Evolutionary conservation across 1,284 basidiomycete species (phyloP), one percentile per base, ranked within the genome.

Genomic region (Trichosporon sp.): DNA sequence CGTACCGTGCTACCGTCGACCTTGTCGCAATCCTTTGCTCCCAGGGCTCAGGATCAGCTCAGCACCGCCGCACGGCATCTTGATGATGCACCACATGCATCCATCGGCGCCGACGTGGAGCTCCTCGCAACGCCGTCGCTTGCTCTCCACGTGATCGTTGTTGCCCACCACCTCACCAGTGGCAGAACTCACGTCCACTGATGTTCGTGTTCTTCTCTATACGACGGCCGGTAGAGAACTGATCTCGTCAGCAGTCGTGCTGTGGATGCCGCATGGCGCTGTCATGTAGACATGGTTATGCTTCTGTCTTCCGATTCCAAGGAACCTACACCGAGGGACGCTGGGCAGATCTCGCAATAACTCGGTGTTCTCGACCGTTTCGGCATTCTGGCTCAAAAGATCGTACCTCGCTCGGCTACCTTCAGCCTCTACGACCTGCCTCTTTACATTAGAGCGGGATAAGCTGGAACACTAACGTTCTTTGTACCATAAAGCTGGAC

Each of bases 1-100:
- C 31, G 32, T 26, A 12, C 31, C 26, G 31, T 4, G 54, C 26
- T 31, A 31, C 54, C 26, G 54, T 12, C 31, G 26, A 59, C 26
- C 54, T 46, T 59, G 54, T 31, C 54, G 21, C 54, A 31, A 59
- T 14, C 54, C 54, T 59, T 32, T 26, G 54, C 32, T 59, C 54
- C 54, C 54, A 59, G 12, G 54, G 14, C 54, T 59, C 54, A 59
- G 54, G 21, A 31, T 31, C 54, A 26, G 2, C 21, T 2, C 12
- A 32, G 54, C 5, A 59, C 12, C 12, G 26, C 11, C 4, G 26
- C 21, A 59, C 21, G 4, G 21, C 11, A 19, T 31, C 11, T 5
- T 14, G 26, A 59, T 31, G 26, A 5, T 59, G 54, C 54, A 31
- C 54, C 54, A 31, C 54, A 59, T 59, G 54, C 21, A 14, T 59